Evolutionary conservation across 805 yeast genomes (phyloP).

Genomic region (Teunomyces kruisii): DNA sequence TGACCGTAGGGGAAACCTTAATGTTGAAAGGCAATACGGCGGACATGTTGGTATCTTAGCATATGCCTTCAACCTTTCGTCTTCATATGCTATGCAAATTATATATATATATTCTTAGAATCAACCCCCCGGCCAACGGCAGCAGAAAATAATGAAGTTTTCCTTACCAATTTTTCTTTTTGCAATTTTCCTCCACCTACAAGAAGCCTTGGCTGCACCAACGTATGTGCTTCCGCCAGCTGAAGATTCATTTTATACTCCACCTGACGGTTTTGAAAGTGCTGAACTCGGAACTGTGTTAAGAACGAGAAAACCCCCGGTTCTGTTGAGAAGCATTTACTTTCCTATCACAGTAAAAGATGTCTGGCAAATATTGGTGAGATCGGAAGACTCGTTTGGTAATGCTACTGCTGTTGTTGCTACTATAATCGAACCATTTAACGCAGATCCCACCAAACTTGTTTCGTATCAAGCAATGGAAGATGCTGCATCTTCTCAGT

Average conservation of each 20-base stretch:
- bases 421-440: conserved; percentile 20
- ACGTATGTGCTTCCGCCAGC: not conserved
- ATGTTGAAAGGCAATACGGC: too few species aligned
- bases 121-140: too few species aligned
- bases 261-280: not conserved
- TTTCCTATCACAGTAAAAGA: conserved; percentile 5
- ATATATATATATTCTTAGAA: too few species aligned
- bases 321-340: not conserved
- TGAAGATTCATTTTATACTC: not conserved
- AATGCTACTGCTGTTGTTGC: conserved; percentile 21
- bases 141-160: not conserved
- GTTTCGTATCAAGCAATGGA: conserved; percentile 19
- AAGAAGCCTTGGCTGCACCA: not conserved
- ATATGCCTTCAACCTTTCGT: too few species aligned
- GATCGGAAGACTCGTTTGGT: conserved; percentile 19
- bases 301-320: not conserved
- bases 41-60: too few species aligned
- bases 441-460: conserved; percentile 21
- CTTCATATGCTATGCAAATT: too few species aligned
- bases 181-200: not conserved
- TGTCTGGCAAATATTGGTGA: conserved; percentile 19
- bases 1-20: too few species aligned
- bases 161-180: not conserved
- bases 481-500: conserved; percentile 18
- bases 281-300: not conserved